Base-by-base conservation (phyloP, 208 protist genomes). In the Blechomonas ayalai region DNA sequence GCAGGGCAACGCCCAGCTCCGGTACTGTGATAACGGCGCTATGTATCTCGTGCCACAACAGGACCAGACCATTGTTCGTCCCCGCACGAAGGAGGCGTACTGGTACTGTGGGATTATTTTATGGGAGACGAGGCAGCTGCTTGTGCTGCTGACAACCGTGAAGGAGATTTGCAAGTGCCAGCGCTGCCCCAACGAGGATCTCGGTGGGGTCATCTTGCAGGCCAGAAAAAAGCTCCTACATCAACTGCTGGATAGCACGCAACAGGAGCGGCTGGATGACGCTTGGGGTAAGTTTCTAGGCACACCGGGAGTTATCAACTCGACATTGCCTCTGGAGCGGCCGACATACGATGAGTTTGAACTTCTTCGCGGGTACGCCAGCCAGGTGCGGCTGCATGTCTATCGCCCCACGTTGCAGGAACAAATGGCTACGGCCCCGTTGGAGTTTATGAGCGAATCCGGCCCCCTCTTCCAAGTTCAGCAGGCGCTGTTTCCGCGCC, bases 181-280 rank as follows among this genome's bases (percentile, higher is more conserved):
- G 16, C 43, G 46, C 12, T 34, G 5, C 44, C 34, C 61, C 15
- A 71, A 64, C 34, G 34, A 41, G 15, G 65, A 86, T 52, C 63
- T 89, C 39, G 35, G 40, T 23, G 52, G 29, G 20, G 46, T 85
- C 24, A 57, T 72, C 7, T 39, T 69, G 15, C 36, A 59, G 9
- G 82, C 78, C 2, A 79, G 73, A 55, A 22, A 58, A 12, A 15
- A 75, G 32, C 49, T 92, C 34, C 64, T 85, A 10, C 61, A 64
- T 15, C 60, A 81, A 35, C 68, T 92, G 38, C 40, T 81, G 0
- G 78, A 87, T n/a, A 76, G 72, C 52, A 85, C 73, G 8, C 69
- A 82, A 40, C 78, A 78, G 43, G 65, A 78, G 52, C 63, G 67
- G 16, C 48, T 91, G 1, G 59, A 80, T 35, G 67, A 55, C 25